These are phyloP conservation scores for Nicotiana undulata DNA, from an alignment of 257 asterid genomes.

Conservation along the genomic window DNA sequence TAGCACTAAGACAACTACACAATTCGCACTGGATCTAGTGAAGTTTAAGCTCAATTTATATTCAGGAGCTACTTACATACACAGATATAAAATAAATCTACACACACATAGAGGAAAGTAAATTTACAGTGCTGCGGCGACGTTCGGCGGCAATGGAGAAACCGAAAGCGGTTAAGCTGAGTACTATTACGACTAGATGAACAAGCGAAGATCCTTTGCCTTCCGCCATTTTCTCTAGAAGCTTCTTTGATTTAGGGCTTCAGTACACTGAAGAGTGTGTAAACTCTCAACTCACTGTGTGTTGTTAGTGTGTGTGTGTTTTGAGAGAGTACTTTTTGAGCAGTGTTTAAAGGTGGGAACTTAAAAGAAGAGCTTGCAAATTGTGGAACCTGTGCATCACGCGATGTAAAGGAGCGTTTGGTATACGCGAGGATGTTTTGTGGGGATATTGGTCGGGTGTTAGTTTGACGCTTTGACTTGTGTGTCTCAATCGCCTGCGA, in stretches of 20 bases:
- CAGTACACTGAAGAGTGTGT: background rate
- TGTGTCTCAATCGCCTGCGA: background rate
- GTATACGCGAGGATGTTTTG: conserved; percentile 3
- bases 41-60: conserved; percentile 5
- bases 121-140: conserved; percentile 71
- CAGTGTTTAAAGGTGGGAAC: conserved; percentile 14
- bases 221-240: conserved; percentile 28
- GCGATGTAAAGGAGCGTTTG: conserved; percentile 2
- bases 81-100: background rate
- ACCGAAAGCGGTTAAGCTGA: conserved; percentile 84
- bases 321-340: background rate
- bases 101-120: background rate
- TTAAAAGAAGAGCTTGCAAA: background rate
- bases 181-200: conserved; percentile 64
- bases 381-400: conserved; percentile 6
- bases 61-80: background rate
- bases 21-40: background rate
- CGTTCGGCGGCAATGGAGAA: conserved; percentile 92
- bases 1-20: background rate
- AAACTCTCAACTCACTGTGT: background rate
- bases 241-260: conserved; percentile 11
- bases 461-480: background rate
- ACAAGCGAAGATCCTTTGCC: conserved; percentile 75
- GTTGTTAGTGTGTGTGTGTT: background rate
- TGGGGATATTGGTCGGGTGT: background rate